phyloP scores from a whole-genome alignment of 140 eudicot genomes.

The Bidens hawaiensis region DNA sequence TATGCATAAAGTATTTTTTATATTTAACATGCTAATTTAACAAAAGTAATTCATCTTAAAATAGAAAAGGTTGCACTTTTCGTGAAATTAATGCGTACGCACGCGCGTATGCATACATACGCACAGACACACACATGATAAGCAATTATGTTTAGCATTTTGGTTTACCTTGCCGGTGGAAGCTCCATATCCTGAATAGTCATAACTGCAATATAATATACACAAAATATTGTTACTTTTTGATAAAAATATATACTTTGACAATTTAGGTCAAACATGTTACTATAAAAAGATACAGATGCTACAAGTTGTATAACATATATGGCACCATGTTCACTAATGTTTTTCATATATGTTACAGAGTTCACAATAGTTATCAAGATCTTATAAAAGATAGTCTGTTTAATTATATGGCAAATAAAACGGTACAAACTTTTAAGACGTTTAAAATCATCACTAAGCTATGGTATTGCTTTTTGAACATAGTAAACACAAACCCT shows the following conservation, averaged over 20 bases:
- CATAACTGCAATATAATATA: constrained; percentile 62
- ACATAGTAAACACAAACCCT: neutral
- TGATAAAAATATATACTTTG: neutral
- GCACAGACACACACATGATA: too few species aligned
- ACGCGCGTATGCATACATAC: too few species aligned
- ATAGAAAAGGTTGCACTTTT: neutral
- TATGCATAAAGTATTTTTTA: neutral
- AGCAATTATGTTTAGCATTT: neutral
- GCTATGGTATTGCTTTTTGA: neutral
- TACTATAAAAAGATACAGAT: neutral
- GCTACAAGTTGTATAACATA: neutral
- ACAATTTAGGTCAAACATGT: constrained; percentile 6
- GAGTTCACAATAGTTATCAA: constrained; percentile 1
- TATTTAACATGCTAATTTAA: neutral
- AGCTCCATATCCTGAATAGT: constrained; percentile 96
- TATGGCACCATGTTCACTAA: constrained; percentile 11
- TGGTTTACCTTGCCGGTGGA: constrained; percentile 89
- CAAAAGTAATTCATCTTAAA: neutral
- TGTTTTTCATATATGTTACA: neutral
- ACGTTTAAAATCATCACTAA: neutral
- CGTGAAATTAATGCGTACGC: too few species aligned
- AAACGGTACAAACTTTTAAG: neutral
- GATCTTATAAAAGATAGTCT: neutral
- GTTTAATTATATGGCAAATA: constrained; percentile 1
- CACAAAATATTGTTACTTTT: neutral